phyloP scores from a whole-genome alignment of 2,329 filamentous ascomycete species.

The Scytalidium lignicola region DNA sequence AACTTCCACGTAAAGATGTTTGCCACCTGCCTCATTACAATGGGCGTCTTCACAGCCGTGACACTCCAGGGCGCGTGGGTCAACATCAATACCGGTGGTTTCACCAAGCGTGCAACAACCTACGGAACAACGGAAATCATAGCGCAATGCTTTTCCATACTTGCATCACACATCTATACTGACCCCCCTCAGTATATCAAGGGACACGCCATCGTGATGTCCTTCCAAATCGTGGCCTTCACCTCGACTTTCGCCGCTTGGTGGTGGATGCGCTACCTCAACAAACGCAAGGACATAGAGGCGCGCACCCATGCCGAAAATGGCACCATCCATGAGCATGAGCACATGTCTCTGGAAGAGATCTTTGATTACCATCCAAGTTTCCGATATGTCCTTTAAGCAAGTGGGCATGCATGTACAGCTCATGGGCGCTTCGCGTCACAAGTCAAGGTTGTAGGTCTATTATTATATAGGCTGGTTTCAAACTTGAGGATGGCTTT shows the following conservation, averaged over 20 bases:
- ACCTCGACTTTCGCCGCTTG: background rate
- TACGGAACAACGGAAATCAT: background rate
- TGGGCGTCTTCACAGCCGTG: background rate
- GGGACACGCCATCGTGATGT: background rate
- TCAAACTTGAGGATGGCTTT: no score
- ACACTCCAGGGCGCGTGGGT: background rate
- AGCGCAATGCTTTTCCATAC: background rate
- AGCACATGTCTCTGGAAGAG: background rate
- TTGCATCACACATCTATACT: background rate
- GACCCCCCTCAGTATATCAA: background rate
- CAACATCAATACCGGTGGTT: background rate
- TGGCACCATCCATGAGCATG: background rate
- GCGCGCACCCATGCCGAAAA: background rate
- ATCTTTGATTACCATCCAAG: background rate
- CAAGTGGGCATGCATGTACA: no score
- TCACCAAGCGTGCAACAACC: slow-evolving; percentile 3
- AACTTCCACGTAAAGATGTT: background rate
- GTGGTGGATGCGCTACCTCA: background rate
- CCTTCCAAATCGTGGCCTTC: background rate
- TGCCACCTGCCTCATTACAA: background rate
- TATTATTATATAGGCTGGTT: no score
- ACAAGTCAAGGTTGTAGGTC: no score
- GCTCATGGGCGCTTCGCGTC: no score
- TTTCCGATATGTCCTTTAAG: background rate
- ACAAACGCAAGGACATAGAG: background rate